Evolutionary conservation across 768 basidiomycete species (phyloP).

Genomic region (Boletus sp.): DNA sequence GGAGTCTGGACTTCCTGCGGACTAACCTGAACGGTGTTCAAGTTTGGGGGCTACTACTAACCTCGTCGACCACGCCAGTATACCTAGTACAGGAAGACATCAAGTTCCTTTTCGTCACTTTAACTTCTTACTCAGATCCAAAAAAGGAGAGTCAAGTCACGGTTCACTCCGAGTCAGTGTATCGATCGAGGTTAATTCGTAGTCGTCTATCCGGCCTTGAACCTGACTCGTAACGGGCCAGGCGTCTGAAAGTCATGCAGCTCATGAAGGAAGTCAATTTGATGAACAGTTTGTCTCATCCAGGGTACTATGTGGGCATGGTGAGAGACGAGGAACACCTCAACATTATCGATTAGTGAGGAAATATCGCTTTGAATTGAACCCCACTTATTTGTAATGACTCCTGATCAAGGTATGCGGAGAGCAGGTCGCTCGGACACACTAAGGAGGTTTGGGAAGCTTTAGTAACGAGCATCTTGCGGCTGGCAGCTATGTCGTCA

Average conservation of each 20-base stretch:
- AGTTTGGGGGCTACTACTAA: too few relatives aligned
- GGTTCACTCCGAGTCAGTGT: too few relatives aligned
- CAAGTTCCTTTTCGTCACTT: too few relatives aligned
- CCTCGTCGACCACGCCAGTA: too few relatives aligned
- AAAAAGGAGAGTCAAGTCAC: too few relatives aligned
- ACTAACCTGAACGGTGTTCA: too few relatives aligned
- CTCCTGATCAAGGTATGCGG: slow-evolving; percentile 68
- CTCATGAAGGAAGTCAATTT: slow-evolving; percentile 94
- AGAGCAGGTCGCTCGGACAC: slow-evolving; percentile 94
- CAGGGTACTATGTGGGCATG: slow-evolving; percentile 98
- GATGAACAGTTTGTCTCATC: slow-evolving; percentile 86
- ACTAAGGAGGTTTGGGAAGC: slow-evolving; percentile 89
- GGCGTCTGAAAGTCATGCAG: slow-evolving; percentile 85
- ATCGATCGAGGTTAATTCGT: slow-evolving; percentile 98
- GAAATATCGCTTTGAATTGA: neutral
- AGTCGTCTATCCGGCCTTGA: slow-evolving; percentile 90
- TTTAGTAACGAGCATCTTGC: slow-evolving; percentile 92
- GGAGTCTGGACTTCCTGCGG: too few relatives aligned
- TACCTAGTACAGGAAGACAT: too few relatives aligned
- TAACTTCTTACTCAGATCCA: too few relatives aligned
- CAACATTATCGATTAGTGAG: slow-evolving; percentile 93
- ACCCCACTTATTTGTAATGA: slow-evolving; percentile 13
- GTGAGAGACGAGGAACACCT: slow-evolving; percentile 81
- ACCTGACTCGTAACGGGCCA: slow-evolving; percentile 91
- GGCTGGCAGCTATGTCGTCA: slow-evolving; percentile 81